A percentile compares a stretch with the other conserved stretches of the same genome.
These are phyloP conservation scores for Obba rivulosa DNA, from an alignment of 768 basidiomycete species.

Conservation along the genomic window DNA sequence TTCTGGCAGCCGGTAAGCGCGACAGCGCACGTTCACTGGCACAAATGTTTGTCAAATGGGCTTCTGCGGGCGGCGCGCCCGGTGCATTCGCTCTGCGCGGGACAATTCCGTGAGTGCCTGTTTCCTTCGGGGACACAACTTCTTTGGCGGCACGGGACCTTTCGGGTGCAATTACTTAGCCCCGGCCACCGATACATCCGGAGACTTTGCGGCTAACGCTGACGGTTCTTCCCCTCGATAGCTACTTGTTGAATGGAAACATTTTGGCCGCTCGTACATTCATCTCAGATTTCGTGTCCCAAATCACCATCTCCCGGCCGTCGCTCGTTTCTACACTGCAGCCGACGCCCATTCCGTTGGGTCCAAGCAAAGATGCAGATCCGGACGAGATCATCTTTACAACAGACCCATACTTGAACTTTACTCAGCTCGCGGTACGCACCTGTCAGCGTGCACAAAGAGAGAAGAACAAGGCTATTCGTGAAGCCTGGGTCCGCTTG, in stretches of 20 bases:
- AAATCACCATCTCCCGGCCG: slow-evolving; percentile 46
- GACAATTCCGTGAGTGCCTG: slow-evolving; percentile 66
- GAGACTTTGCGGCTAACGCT: background rate
- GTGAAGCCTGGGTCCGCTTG: slow-evolving; percentile 81
- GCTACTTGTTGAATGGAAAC: slow-evolving; percentile 80
- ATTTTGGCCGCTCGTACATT: slow-evolving; percentile 94
- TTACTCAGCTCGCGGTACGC: slow-evolving; percentile 81
- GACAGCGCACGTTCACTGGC: slow-evolving; percentile 87
- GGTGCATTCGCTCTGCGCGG: slow-evolving; percentile 84
- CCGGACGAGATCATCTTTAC: slow-evolving; percentile 70
- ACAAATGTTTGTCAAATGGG: slow-evolving; percentile 84
- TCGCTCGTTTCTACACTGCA: slow-evolving; percentile 36
- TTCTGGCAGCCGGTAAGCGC: slow-evolving; percentile 80
- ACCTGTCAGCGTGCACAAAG: slow-evolving; percentile 87
- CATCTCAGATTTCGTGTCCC: slow-evolving; percentile 71
- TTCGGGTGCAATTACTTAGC: background rate
- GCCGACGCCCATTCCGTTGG: slow-evolving; percentile 42
- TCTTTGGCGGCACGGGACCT: background rate
- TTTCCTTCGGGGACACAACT: too few species aligned
- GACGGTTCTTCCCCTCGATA: slow-evolving; percentile 20
- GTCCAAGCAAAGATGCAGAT: slow-evolving; percentile 30
- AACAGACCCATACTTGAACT: slow-evolving; percentile 74
- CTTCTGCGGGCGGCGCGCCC: slow-evolving; percentile 40
- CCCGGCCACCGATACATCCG: background rate
- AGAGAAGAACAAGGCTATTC: slow-evolving; percentile 67